Conservation (phyloP, 495 filamentous ascomycete genomes). For the Baudoinia panamericana region DNA sequence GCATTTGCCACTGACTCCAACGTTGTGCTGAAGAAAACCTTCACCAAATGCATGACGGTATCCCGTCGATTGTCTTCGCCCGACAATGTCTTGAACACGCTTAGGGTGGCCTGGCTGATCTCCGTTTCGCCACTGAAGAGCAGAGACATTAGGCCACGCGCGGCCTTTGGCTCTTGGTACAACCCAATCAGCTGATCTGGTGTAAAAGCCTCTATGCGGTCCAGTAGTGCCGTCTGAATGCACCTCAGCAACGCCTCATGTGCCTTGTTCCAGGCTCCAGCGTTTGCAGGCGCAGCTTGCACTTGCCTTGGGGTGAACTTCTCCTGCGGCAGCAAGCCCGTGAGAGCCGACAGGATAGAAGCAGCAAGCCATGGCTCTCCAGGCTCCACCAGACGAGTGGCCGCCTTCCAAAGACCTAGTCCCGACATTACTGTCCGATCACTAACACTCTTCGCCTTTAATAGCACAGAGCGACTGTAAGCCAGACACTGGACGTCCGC, state of each 20-base stretch:
- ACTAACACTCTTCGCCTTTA: slow-evolving; percentile 45
- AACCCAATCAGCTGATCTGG: slow-evolving; percentile 49
- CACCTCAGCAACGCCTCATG: slow-evolving; percentile 55
- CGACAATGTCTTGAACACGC: slow-evolving; percentile 68
- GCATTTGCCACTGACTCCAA: slow-evolving; percentile 49
- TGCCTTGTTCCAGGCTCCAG: slow-evolving; percentile 58
- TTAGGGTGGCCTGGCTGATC: slow-evolving; percentile 60
- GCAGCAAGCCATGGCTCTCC: slow-evolving; percentile 53
- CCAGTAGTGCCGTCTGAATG: slow-evolving; percentile 52
- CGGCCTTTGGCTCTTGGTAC: slow-evolving; percentile 47
- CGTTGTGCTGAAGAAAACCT: slow-evolving; percentile 48
- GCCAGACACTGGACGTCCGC: slow-evolving; percentile 64
- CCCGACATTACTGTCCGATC: slow-evolving; percentile 53
- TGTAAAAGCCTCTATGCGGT: slow-evolving; percentile 60
- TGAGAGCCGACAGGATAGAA: slow-evolving; percentile 55
- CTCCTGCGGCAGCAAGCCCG: slow-evolving; percentile 57
- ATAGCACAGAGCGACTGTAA: slow-evolving; percentile 56
- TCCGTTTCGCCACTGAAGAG: slow-evolving; percentile 56
- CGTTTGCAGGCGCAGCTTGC: slow-evolving; percentile 37
- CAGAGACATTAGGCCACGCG: slow-evolving; percentile 52
- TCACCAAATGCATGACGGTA: slow-evolving; percentile 57
- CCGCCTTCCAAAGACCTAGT: slow-evolving; percentile 59
- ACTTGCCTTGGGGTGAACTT: slow-evolving; percentile 44
- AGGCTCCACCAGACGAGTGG: slow-evolving; percentile 52
- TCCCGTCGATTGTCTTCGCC: slow-evolving; percentile 55